Evolutionary conservation across 2,329 filamentous ascomycete species (phyloP).

Genomic region (Fusarium torreyae): DNA sequence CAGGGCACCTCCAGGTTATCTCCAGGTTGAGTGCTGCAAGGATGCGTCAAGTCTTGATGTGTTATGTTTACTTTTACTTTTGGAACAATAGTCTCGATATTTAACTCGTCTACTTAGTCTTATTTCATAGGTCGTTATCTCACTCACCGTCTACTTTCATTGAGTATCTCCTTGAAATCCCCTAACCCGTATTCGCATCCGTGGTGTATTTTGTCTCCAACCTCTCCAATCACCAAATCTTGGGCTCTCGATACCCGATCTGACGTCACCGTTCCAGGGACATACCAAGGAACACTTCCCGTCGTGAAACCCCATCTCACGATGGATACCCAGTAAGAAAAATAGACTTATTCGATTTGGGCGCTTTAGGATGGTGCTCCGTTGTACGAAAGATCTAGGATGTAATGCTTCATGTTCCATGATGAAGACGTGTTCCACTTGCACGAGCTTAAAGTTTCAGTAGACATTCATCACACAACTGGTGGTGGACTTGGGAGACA

Average conservation of each 20-base stretch:
- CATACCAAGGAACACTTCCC: slow-evolving; percentile 24
- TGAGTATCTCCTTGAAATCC: not conserved
- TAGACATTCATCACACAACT: not conserved
- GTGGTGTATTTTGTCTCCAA: not conserved
- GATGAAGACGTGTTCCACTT: not conserved
- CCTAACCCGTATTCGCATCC: slow-evolving; percentile 9
- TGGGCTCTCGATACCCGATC: slow-evolving; percentile 19
- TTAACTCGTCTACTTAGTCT: not conserved
- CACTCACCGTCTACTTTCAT: not conserved
- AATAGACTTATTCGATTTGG: slow-evolving; percentile 10
- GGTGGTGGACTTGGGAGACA: too few species aligned
- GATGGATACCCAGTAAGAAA: not conserved
- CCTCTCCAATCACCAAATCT: slow-evolving; percentile 14
- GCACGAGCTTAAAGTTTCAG: slow-evolving; percentile 7
- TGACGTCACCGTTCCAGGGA: slow-evolving; percentile 35
- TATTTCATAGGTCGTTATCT: not conserved
- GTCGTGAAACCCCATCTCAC: slow-evolving; percentile 26
- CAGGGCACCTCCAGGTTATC: slow-evolving; percentile 13
- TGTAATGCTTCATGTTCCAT: not conserved
- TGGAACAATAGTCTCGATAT: not conserved
- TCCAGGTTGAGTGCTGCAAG: slow-evolving; percentile 11
- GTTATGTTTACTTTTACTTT: not conserved
- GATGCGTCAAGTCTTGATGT: not conserved
- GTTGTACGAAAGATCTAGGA: slow-evolving; percentile 1
- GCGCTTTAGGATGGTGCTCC: not conserved